Base-by-base conservation (phyloP, 1,139 yeast genomes). In the Debaryomyces coudertii region DNA sequence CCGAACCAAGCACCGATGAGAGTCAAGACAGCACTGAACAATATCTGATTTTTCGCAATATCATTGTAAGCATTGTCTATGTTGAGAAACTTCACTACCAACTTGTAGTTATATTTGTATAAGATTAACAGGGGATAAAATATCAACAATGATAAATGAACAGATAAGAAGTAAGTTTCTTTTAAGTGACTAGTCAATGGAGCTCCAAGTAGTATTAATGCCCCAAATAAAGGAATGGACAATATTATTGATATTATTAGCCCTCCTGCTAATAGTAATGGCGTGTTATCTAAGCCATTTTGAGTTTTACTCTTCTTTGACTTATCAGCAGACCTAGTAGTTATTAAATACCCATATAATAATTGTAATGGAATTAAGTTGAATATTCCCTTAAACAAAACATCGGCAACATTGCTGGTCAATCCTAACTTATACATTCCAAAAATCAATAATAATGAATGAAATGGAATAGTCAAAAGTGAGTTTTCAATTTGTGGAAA, bases 1-100 rank as follows among this genome's bases (percentile, higher is more conserved):
- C 98, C 97, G 2, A 90, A 57, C 98, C 98, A 93, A 7, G 95
- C 83, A 2, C 97, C 96, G 7, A 86, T 56, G 36, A 85, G 68
- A 0, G 84, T 76, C 33, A 83, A 77, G 8, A 81, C 61, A 5
- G 79, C 65, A 23, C 71, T 60, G 29, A 71, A 59, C 38, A 79
- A 66, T 1, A 76, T 57, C 33, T 70, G 74, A 51, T 77, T 71
- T 12, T 58, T 55, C 45, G 65, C 59, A 2, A 73, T 56, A 5
- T 53, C 51, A 4, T 53, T 48, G 47, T 60, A 61, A 14, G 67
- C 59, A 24, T 57, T 52, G 14, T 66, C 62, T 7, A 51, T 52
- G 16, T 55, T 47, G 49, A 71, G 62, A 7, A 69, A 47, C 16
- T 47, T 50, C 27, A 53, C 47, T 22, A 73, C 56, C 24, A 55